These are phyloP conservation scores for Aspergillus nidulans DNA, from an alignment of 495 filamentous ascomycete species.

Conservation along the genomic window DNA sequence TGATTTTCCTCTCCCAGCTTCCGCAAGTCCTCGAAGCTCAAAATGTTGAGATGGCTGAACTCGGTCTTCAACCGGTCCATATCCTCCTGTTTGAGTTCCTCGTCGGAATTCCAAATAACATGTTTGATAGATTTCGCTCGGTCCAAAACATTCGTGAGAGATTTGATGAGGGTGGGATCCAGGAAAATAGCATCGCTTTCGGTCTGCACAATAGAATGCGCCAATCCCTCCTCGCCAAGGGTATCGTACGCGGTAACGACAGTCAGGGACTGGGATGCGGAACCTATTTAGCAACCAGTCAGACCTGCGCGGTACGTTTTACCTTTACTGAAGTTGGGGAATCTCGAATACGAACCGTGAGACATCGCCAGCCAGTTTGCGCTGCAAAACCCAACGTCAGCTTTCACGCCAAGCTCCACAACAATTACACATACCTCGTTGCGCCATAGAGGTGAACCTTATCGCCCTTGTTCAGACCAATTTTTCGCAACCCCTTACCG, in stretches of 20 bases:
- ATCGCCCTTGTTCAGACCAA: constrained; percentile 70
- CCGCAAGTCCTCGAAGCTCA: constrained; percentile 81
- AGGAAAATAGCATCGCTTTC: constrained; percentile 84
- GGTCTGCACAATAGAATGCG: constrained; percentile 87
- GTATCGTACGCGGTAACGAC: constrained; percentile 99
- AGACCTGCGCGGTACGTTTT: background rate
- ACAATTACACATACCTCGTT: constrained; percentile 53
- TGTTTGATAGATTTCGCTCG: constrained; percentile 72
- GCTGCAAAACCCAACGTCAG: constrained; percentile 30
- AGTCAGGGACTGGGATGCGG: constrained; percentile 85
- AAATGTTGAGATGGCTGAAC: constrained; percentile 63
- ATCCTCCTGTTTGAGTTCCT: constrained; percentile 70
- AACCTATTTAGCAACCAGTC: constrained; percentile 26
- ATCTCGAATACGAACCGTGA: constrained; percentile 47
- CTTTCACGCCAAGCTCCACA: background rate
- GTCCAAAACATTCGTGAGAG: constrained; percentile 74
- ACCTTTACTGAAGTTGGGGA: background rate
- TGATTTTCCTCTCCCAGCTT: constrained; percentile 80
- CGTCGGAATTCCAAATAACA: constrained; percentile 85
- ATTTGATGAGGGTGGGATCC: constrained; percentile 77
- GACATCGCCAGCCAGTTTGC: constrained; percentile 75
- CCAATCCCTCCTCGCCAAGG: constrained; percentile 86
- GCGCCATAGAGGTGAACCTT: constrained; percentile 85
- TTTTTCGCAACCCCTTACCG: constrained; percentile 72
- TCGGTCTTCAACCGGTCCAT: constrained; percentile 73